Evolutionary conservation across 176 grass and related monocot species (phyloP).

Genomic region (Carex cristatella): DNA sequence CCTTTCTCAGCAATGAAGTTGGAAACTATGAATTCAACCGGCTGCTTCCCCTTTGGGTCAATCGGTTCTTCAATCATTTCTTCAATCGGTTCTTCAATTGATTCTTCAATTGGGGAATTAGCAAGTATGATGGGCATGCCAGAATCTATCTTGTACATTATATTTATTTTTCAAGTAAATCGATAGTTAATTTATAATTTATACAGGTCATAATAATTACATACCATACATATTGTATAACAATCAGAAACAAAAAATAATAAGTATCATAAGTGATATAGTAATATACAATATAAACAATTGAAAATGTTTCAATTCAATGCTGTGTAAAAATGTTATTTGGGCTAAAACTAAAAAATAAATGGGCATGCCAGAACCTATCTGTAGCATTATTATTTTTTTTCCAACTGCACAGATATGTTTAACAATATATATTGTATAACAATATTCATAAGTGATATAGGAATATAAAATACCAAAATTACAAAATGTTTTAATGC

Average conservation of each 20-base stretch:
- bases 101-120: background rate
- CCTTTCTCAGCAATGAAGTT: background rate
- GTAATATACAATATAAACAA: no score
- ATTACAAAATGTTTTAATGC: background rate
- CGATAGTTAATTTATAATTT: background rate
- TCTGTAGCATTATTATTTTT: background rate
- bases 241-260: background rate
- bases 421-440: background rate
- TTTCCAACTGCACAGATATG: conserved; percentile 3
- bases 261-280: background rate
- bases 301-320: background rate
- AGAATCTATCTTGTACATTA: background rate
- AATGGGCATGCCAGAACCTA: background rate
- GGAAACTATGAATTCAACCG: background rate
- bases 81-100: background rate
- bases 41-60: conserved; percentile 14
- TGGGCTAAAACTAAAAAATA: background rate
- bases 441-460: background rate
- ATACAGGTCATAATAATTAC: background rate
- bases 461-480: no score
- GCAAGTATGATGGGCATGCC: background rate
- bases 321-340: background rate
- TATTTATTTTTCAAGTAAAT: background rate
- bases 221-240: background rate
- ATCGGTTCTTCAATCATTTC: background rate